Evolutionary conservation across 2,329 filamentous ascomycete genomes (phyloP).

Genomic region (Macrophomina phaseolina): DNA sequence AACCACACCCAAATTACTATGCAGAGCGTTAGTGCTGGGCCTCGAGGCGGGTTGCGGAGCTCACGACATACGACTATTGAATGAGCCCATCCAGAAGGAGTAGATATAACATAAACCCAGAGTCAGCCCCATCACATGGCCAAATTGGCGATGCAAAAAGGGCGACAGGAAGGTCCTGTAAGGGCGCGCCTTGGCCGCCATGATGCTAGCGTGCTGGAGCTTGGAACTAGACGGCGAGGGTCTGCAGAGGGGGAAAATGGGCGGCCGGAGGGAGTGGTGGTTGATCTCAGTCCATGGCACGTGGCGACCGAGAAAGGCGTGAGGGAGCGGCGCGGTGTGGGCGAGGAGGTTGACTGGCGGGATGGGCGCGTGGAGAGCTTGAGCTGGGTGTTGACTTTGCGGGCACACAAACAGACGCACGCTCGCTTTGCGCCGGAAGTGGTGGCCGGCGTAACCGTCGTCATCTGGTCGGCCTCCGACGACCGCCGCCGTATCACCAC

Average conservation of each 20-base stretch:
- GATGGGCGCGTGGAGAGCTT: background rate
- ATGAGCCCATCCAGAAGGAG: conserved; percentile 71
- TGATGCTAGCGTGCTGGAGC: conserved; percentile 22
- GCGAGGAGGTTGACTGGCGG: background rate
- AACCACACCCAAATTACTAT: conserved; percentile 86
- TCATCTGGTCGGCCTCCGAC: conserved; percentile 18
- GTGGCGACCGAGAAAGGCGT: background rate
- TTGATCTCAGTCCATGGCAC: conserved; percentile 22
- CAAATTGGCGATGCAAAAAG: conserved; percentile 84
- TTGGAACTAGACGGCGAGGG: conserved; percentile 47
- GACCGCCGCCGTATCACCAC: conserved; percentile 22
- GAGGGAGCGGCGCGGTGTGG: background rate
- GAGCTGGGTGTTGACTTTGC: conserved; percentile 26
- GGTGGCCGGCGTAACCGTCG: background rate
- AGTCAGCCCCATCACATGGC: conserved; percentile 73
- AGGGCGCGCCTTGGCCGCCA: conserved; percentile 54
- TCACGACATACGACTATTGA: conserved; percentile 64
- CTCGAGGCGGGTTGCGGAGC: background rate
- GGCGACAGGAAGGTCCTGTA: conserved; percentile 94
- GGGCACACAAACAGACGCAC: conserved; percentile 17
- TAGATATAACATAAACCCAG: conserved; percentile 75
- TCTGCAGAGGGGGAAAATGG: conserved; percentile 30
- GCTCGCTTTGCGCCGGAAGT: no score
- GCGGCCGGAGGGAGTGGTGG: background rate
- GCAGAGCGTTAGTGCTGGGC: conserved; percentile 30